phyloP scores from a whole-genome alignment of 108 stramenopile species.

The Discostella stelligeroides region DNA sequence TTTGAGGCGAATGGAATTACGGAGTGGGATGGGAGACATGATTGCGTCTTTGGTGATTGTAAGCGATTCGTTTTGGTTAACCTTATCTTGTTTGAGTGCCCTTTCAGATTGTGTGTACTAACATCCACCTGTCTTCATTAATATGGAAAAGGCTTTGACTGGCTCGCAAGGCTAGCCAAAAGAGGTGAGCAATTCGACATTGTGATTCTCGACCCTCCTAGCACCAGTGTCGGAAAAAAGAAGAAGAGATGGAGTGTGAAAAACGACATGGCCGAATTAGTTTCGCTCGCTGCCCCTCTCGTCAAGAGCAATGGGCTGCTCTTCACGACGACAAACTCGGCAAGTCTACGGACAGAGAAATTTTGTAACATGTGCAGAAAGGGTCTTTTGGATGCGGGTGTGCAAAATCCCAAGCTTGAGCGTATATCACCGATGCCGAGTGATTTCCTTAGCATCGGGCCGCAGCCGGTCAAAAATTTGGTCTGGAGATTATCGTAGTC shows the following conservation, averaged over 20 bases:
- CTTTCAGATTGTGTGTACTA: not conserved
- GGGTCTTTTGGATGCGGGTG: slow-evolving; percentile 65
- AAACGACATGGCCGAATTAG: slow-evolving; percentile 76
- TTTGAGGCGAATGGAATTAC: slow-evolving; percentile 78
- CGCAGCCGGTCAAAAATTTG: slow-evolving; percentile 78
- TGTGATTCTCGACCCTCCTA: slow-evolving; percentile 87
- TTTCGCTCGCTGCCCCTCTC: slow-evolving; percentile 72
- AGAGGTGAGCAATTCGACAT: slow-evolving; percentile 86
- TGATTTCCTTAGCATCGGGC: slow-evolving; percentile 75
- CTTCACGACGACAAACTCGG: slow-evolving; percentile 78
- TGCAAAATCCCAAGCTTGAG: slow-evolving; percentile 65
- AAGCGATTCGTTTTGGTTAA: slow-evolving; percentile 18
- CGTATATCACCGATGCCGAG: slow-evolving; percentile 79
- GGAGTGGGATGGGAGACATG: slow-evolving; percentile 75
- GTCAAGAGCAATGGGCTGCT: slow-evolving; percentile 77
- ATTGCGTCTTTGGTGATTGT: slow-evolving; percentile 86
- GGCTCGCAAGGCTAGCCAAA: slow-evolving; percentile 74
- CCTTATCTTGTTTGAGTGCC: no score
- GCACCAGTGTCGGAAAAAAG: slow-evolving; percentile 77
- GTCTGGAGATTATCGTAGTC: slow-evolving; percentile 36
- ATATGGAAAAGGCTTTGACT: slow-evolving; percentile 60
- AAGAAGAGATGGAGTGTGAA: slow-evolving; percentile 85
- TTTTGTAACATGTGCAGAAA: slow-evolving; percentile 70
- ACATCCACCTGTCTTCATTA: not conserved
- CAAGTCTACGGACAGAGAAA: slow-evolving; percentile 64